Evolutionary conservation across 805 yeast genomes (phyloP), one percentile per base, ranked within the genome.

Genomic region (Suhomyces emberorum): DNA sequence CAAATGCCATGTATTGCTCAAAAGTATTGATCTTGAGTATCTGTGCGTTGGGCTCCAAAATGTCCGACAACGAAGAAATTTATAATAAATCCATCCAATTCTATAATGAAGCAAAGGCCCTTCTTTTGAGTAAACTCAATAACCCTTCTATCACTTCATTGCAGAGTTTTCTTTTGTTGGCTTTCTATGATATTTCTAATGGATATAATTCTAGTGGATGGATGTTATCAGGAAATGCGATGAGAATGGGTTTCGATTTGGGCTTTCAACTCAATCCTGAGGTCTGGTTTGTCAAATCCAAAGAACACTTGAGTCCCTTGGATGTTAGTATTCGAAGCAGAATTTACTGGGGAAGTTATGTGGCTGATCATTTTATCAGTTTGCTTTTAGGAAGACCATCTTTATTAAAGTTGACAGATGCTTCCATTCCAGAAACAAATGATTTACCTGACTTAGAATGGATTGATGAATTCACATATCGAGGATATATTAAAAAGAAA

Each of bases 261-360:
- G 84, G 84, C 1, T 79, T 79, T 49, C 83, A 79, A 48, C 57
- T 78, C 37, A 71, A 76, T 42, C 83, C 84, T 2, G 63, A 73
- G 41, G 76, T 71, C n/a, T 78, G 83, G 83, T 69, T 70, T 44
- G 50, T 69, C 34, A 67, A 66, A 42, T 59, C 62, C 12, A 55
- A 55, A 14, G 65, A 60, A 26, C 58, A 59, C 25, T 52, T 73
- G 32, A 61, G 69, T n/a, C 65, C 70, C 21, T 65, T 77, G 33
- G 81, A 77, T 44, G 63, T 73, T 12, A 76, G 72, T 27, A 76
- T 79, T 37, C 63, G 83, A 39, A 70, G 78, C 33, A 60, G 86
- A 39, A 74, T 79, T 8, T 76, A 75, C 51, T 79, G 86, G 86
- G 85, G 85, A 3, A 71, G 79, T 33, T 79, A 73, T 52, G 60